Percentiles rank a stretch among this genome's conserved stretches.
These are phyloP conservation scores for Atalantia buxifolia DNA, from an alignment of 345 rosid genomes.

Conservation along the genomic window DNA sequence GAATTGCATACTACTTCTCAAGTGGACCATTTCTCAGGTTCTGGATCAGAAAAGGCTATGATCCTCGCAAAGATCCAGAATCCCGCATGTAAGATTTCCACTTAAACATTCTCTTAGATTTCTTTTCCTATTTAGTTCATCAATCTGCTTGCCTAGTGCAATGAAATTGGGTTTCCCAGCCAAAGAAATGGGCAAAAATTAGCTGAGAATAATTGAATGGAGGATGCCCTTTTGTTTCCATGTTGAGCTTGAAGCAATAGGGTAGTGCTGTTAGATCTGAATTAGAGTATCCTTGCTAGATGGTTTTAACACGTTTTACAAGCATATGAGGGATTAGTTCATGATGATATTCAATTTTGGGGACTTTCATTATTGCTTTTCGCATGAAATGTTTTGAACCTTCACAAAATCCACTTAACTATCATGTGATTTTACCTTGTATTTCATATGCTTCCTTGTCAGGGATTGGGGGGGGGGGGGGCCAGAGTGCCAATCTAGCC, in stretches of 20 bases:
- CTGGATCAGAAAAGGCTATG: conserved; percentile 98
- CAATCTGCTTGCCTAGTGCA: background rate
- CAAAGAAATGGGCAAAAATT: background rate
- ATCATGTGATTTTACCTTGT: background rate
- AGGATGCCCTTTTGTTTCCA: background rate
- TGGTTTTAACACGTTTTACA: background rate
- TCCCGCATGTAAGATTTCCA: conserved; percentile 75
- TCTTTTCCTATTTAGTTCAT: background rate
- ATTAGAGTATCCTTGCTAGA: background rate
- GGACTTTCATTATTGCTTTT: background rate
- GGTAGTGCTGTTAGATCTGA: background rate
- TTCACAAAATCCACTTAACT: background rate
- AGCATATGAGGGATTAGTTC: background rate
- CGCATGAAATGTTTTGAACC: background rate
- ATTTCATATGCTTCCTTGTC: background rate
- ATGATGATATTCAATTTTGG: background rate
- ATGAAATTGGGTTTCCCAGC: background rate
- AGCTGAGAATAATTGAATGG: background rate
- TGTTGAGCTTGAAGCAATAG: background rate
- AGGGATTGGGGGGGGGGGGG: background rate
- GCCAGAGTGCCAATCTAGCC: background rate
- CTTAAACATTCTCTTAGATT: background rate
- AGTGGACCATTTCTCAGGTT: conserved; percentile 85
- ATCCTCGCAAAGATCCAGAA: conserved; percentile 93
- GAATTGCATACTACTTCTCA: conserved; percentile 87